Percentiles rank a stretch among this genome's conserved stretches.
Evolutionary conservation across 176 grass and related monocot species (phyloP).

Genomic region (Sorghum bicolor): Sorghum_bicolor_NCBIv3 NC_012872.2:63578501-63579000

Average conservation of each 20-base stretch:
- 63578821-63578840: neutral
- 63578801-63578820: conserved; percentile 22
- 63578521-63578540: neutral
- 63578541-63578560: neutral
- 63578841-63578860: neutral
- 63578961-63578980: neutral
- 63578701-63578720: neutral
- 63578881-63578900: neutral
- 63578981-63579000: neutral
- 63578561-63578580: neutral
- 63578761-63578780: neutral
- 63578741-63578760: conserved; percentile 2
- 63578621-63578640: neutral
- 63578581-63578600: neutral
- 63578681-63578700: neutral
- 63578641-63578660: neutral
- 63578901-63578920: no score
- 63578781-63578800: conserved; percentile 11
- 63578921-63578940: neutral
- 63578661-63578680: neutral
- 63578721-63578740: neutral
- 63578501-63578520: neutral
- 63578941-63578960: neutral
- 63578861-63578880: neutral
- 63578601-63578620: neutral